Base-by-base conservation (phyloP, 2,329 filamentous ascomycete genomes). In the Monosporascus cannonballus region DNA sequence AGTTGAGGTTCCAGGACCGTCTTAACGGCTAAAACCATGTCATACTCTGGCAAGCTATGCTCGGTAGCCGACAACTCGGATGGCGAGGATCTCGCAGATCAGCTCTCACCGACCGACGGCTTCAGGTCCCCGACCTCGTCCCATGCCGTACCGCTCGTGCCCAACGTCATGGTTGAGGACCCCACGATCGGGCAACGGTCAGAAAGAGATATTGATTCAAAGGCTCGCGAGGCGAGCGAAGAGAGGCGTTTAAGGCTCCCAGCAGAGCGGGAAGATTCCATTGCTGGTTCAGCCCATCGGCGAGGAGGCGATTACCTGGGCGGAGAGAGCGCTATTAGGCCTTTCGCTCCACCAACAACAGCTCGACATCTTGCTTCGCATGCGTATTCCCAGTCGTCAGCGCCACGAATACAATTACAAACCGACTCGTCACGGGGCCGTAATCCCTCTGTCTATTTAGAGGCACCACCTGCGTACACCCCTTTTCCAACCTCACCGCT, bases 401-500 rank as follows among this genome's bases (percentile, higher is more conserved):
- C 64, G 37, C 60, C 57, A 51, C 58, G 59, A 49, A 45, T 52
- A 54, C 24, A 62, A 50, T 51, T 56, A 57, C 56, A 48, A 51
- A 48, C 51, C 47, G 45, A 59, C 41, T 47, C 56, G 42, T 52
- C 55, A 51, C 51, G 50, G 51, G 57, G 54, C 36, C 55, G 60
- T 54, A 61, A 61, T 36, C 56, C 58, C 36, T 64, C 66, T 22
- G 55, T 67, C 63, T 69, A 69, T 63, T 65, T 67, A 24, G 66
- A 70, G 50, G 76, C 76, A 6, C 77, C 77, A 9, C 77, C 77
- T 6, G 77, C 77, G 9, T 80, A 80, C 61, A 75, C 74, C 2
- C 75, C 76, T 7, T 74, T 70, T 15, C 66, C 61, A 22, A 55
- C 51, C 4, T 52, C 59, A 6, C 59, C 59, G 7, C 50, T 56